phyloP scores from a whole-genome alignment of 495 filamentous ascomycete genomes.

The Letharia columbiana region DNA sequence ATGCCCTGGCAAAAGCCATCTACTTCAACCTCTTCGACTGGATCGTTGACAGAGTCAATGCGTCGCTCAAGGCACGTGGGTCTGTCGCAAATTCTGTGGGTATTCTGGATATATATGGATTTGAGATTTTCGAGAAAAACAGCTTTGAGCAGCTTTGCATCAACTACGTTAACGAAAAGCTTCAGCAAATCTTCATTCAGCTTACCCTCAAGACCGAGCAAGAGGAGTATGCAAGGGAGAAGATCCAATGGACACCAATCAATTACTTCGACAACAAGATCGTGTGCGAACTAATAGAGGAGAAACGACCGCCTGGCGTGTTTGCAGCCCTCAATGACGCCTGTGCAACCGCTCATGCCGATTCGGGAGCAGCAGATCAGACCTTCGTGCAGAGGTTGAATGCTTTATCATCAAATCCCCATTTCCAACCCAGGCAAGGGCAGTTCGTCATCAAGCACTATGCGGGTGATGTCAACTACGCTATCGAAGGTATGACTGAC shows the following conservation, averaged over 20 bases:
- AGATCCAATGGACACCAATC: slow-evolving; percentile 98
- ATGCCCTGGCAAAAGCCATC: slow-evolving; percentile 88
- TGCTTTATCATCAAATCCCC: slow-evolving; percentile 74
- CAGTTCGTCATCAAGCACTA: slow-evolving; percentile 99
- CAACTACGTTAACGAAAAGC: slow-evolving; percentile 99
- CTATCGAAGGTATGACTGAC: slow-evolving; percentile 94
- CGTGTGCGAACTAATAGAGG: slow-evolving; percentile 95
- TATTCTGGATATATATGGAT: slow-evolving; percentile 98
- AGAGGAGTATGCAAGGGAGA: slow-evolving; percentile 92
- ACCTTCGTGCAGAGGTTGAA: slow-evolving; percentile 92
- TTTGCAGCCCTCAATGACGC: slow-evolving; percentile 97
- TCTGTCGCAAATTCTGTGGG: slow-evolving; percentile 76
- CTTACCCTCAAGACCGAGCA: slow-evolving; percentile 94
- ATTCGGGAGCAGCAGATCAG: slow-evolving; percentile 85
- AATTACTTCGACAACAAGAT: slow-evolving; percentile 99
- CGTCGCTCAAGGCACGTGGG: slow-evolving; percentile 73
- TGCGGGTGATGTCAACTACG: slow-evolving; percentile 94
- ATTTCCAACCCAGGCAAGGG: slow-evolving; percentile 86
- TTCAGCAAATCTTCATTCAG: slow-evolving; percentile 99
- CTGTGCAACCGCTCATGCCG: slow-evolving; percentile 92
- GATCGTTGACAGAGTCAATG: slow-evolving; percentile 91
- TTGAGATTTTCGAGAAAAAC: slow-evolving; percentile 99
- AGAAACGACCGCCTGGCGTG: slow-evolving; percentile 81
- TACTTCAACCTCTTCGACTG: slow-evolving; percentile 99
- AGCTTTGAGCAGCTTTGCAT: slow-evolving; percentile 99